These are phyloP conservation scores for Metschnikowia shivogae DNA, from an alignment of 805 yeast species.

Conservation along the genomic window DNA sequence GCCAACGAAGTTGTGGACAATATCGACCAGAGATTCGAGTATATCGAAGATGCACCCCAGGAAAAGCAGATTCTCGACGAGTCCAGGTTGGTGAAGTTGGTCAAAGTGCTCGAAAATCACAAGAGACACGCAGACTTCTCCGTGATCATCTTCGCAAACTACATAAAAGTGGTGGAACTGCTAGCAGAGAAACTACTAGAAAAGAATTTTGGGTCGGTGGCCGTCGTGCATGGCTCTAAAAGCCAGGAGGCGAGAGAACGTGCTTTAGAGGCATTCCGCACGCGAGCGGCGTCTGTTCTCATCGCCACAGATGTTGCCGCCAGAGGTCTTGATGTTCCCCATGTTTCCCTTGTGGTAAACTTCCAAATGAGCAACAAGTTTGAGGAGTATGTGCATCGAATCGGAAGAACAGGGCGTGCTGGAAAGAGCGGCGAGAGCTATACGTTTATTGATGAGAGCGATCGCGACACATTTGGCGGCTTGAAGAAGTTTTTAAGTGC, in stretches of 20 bases:
- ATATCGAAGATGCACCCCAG: conserved; percentile 27
- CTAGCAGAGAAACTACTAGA: conserved; percentile 47
- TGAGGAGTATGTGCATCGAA: conserved; percentile 86
- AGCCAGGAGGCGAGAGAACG: conserved; percentile 80
- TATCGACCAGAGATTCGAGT: conserved; percentile 63
- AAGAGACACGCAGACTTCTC: conserved; percentile 32
- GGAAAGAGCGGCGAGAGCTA: conserved; percentile 75
- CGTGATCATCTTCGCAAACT: conserved; percentile 78
- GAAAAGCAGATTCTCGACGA: conserved; percentile 27
- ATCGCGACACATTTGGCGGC: conserved; percentile 48
- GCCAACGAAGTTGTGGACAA: conserved; percentile 62
- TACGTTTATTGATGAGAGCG: conserved; percentile 63
- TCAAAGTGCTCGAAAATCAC: conserved; percentile 38
- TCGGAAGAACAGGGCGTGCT: conserved; percentile 97
- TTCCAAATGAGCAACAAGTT: conserved; percentile 75
- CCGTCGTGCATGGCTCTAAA: conserved; percentile 81
- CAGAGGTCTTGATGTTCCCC: conserved; percentile 89
- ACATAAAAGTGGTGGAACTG: conserved; percentile 66
- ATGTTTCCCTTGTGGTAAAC: conserved; percentile 80
- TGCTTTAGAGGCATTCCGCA: conserved; percentile 59
- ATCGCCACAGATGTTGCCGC: conserved; percentile 96
- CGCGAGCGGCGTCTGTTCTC: conserved; percentile 54
- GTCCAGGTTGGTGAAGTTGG: conserved; percentile 41
- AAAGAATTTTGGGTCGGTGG: conserved; percentile 41
- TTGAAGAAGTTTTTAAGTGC: conserved; percentile 45